Base-by-base conservation (phyloP, 495 filamentous ascomycete genomes). In the Lophiostoma macrostomum region DNA sequence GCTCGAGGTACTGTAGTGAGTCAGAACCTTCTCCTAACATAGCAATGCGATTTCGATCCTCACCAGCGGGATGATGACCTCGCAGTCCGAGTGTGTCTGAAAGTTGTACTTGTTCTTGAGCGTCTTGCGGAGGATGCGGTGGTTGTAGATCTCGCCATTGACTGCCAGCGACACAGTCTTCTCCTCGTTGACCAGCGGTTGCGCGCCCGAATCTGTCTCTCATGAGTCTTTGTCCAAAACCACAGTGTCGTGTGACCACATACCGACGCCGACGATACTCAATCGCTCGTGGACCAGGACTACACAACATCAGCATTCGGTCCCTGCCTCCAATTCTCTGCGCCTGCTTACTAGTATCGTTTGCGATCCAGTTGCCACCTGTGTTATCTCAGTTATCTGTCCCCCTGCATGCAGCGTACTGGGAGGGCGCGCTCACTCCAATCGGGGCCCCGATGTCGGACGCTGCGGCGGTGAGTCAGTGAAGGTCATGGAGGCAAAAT, bases 111-210 rank as follows among this genome's bases (percentile, higher is more conserved):
- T 80, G 19, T 72, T 74, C 71, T 87, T 87, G 65, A 96, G 71
- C 54, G 73, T 74, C 73, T 96, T 96, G 58, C 93, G 83, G 60
- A 98, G 74, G 60, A 96, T 80, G 57, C 90, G 83, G 74, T 98
- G 93, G 81, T 98, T 98, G 79, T 98, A 98, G 70, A 98, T 98
- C 72, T 98, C 93, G 72, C 93, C 93, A 73, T 98, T 98, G 83
- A 96, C 93, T 52, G 93, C 93, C 41, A 98, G 80, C 50, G 90
- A 83, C 58, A 98, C 83, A 55, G 80, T 85, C 47, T 81, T 85
- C 66, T 96, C 91, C 45, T 90, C 83, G 76, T 87, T 97, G 71
- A 93, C 83, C 38, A 98, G 80, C 42, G 93, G 93, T 72, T 98
- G 93, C 31, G 93, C 93, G 64, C 93, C 93, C 64, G 83, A 87